These are phyloP conservation scores for Babesia sp. DNA, from an alignment of 169 alveolate species.

Conservation along the genomic window DNA sequence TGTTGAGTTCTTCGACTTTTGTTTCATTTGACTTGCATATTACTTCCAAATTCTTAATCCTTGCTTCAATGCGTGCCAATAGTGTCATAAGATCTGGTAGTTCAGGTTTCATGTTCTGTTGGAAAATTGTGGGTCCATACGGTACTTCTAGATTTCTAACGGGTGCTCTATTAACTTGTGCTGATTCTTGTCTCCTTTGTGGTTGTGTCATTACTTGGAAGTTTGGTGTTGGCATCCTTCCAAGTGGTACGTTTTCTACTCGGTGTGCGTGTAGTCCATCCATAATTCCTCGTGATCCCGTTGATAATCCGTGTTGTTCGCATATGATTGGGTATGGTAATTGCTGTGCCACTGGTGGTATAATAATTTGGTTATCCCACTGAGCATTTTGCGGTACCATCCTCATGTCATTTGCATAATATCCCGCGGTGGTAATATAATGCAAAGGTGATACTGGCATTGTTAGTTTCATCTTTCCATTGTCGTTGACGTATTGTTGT, in stretches of 20 bases:
- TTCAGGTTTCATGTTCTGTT: background rate
- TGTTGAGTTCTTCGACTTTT: background rate
- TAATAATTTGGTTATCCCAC: background rate
- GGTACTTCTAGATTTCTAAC: background rate
- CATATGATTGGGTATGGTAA: background rate
- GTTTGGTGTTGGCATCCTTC: conserved; percentile 19
- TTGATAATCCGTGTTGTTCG: conserved; percentile 1
- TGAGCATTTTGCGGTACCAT: background rate
- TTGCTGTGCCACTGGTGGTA: background rate
- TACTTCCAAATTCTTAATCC: background rate
- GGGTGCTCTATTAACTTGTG: background rate
- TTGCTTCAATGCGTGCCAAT: conserved; percentile 8
- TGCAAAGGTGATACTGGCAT: conserved; percentile 68
- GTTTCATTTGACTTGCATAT: background rate
- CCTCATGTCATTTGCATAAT: conserved; percentile 43
- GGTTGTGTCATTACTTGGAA: conserved; percentile 8
- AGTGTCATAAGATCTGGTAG: background rate
- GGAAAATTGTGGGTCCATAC: background rate
- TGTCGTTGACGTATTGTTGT: conserved; percentile 57
- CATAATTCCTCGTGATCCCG: background rate
- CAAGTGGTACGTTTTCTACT: background rate
- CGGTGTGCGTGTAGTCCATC: background rate
- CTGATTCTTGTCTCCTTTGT: conserved; percentile 14
- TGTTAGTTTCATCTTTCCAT: conserved; percentile 53
- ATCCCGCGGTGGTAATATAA: conserved; percentile 37